Conservation (phyloP, 2,329 filamentous ascomycete genomes). For the Penicillium sp. region DNA sequence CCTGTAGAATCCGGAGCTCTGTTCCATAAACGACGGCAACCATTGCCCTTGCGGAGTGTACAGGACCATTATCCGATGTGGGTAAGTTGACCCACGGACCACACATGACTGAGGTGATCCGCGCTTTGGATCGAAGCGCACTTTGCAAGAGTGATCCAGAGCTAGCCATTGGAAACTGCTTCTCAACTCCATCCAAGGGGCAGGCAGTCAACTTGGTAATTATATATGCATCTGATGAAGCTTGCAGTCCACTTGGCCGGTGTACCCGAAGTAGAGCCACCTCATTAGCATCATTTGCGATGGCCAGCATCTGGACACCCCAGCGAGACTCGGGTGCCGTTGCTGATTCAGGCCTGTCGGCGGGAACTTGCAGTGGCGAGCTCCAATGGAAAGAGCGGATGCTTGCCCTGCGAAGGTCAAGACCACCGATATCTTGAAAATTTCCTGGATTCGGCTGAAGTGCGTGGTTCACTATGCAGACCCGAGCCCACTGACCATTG, state of each 20-base stretch:
- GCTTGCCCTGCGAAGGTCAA: slow-evolving; percentile 30
- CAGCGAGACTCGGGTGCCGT: slow-evolving; percentile 27
- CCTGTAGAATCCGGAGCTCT: slow-evolving; percentile 28
- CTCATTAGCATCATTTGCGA: slow-evolving; percentile 43
- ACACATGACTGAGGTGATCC: slow-evolving; percentile 31
- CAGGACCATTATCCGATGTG: background rate
- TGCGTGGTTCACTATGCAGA: slow-evolving; percentile 53
- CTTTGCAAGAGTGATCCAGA: slow-evolving; percentile 32
- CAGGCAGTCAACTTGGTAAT: slow-evolving; percentile 29
- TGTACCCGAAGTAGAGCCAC: slow-evolving; percentile 32
- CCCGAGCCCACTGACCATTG: slow-evolving; percentile 52
- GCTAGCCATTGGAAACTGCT: slow-evolving; percentile 18
- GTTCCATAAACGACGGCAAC: slow-evolving; percentile 32
- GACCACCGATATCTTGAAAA: slow-evolving; percentile 19
- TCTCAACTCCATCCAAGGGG: slow-evolving; percentile 14
- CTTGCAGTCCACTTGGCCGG: slow-evolving; percentile 9
- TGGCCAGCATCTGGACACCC: slow-evolving; percentile 37
- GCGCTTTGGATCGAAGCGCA: slow-evolving; percentile 24
- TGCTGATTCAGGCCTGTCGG: background rate
- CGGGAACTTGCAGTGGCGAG: slow-evolving; percentile 27
- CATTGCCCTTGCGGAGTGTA: slow-evolving; percentile 21
- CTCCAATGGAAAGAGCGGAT: slow-evolving; percentile 48
- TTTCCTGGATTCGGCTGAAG: slow-evolving; percentile 43
- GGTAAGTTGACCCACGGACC: slow-evolving; percentile 33
- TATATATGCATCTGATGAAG: slow-evolving; percentile 13